Evolutionary conservation across 768 basidiomycete species (phyloP).

Genomic region (Lactarius quietus): DNA sequence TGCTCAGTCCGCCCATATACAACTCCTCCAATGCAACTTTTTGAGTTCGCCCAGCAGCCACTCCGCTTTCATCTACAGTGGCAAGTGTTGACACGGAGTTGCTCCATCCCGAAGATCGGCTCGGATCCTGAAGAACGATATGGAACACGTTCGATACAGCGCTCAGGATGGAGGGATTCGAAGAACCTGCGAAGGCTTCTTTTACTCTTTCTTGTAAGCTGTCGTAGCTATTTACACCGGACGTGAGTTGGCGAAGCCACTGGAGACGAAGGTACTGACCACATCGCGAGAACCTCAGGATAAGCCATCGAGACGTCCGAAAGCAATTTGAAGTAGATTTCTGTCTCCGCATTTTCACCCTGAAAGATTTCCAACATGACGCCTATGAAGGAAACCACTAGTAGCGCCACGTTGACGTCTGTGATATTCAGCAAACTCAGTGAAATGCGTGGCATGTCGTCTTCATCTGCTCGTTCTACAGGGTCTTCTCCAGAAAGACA

Average conservation of each 20-base stretch:
- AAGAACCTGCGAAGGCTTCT: constrained; percentile 65
- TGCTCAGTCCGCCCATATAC: constrained; percentile 72
- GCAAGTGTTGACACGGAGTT: constrained; percentile 64
- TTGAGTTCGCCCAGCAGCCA: constrained; percentile 50
- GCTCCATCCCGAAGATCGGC: constrained; percentile 39
- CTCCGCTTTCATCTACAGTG: constrained; percentile 52
- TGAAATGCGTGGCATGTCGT: constrained; percentile 49
- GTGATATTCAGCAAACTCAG: constrained; percentile 56
- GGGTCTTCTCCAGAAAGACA: constrained; percentile 44
- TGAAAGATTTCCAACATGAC: constrained; percentile 73
- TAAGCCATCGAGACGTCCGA: constrained; percentile 63
- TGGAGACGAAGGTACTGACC: constrained; percentile 46
- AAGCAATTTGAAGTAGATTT: constrained; percentile 74
- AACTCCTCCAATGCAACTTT: constrained; percentile 62
- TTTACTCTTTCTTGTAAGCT: constrained; percentile 70
- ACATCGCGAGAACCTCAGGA: constrained; percentile 69
- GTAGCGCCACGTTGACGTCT: constrained; percentile 62
- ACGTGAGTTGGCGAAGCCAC: constrained; percentile 3
- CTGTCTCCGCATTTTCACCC: constrained; percentile 76
- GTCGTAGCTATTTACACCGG: constrained; percentile 54
- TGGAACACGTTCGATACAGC: constrained; percentile 76
- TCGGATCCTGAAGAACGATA: constrained; percentile 56
- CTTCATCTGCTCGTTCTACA: constrained; percentile 37
- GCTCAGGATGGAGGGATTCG: constrained; percentile 66
- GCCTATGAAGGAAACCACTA: constrained; percentile 69